Percentiles rank a stretch among this genome's conserved stretches.
Conservation (phyloP, 345 rosid genomes). For the Eucalyptus sp. region DNA sequence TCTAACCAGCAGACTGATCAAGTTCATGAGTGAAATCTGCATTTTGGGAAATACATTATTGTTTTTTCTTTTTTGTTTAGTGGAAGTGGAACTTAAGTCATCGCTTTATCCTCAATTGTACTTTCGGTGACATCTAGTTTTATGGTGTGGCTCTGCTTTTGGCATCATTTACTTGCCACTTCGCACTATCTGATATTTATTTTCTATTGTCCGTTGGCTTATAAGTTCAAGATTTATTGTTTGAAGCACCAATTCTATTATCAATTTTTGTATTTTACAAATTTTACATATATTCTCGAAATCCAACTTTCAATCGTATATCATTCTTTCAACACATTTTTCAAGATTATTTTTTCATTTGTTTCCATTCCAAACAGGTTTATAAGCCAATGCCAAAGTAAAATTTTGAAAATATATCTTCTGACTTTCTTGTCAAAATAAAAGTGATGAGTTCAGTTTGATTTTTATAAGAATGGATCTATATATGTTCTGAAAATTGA, state of each 20-base stretch:
- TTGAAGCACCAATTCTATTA: not conserved
- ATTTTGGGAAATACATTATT: not conserved
- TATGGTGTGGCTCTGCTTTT: not conserved
- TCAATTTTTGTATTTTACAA: not conserved
- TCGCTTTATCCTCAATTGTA: not conserved
- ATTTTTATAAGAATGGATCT: not conserved
- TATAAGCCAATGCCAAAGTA: not conserved
- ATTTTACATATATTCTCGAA: not conserved
- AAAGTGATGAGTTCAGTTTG: not conserved
- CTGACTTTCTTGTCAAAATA: not conserved
- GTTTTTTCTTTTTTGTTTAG: not conserved
- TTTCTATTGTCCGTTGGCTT: not conserved
- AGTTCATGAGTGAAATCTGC: not conserved
- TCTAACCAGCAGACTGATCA: not conserved
- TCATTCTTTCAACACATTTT: not conserved
- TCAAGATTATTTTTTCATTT: not conserved
- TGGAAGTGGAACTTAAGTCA: not conserved
- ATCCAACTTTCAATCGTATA: not conserved
- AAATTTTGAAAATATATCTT: not conserved
- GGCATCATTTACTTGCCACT: not conserved
- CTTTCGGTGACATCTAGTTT: not conserved
- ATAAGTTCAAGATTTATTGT: not conserved
- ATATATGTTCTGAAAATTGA: not conserved
- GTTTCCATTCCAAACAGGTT: not conserved
- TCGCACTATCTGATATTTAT: not conserved